Conservation (phyloP, 176 grass and related monocot species). For the Cenchrus fungigraminus region DNA sequence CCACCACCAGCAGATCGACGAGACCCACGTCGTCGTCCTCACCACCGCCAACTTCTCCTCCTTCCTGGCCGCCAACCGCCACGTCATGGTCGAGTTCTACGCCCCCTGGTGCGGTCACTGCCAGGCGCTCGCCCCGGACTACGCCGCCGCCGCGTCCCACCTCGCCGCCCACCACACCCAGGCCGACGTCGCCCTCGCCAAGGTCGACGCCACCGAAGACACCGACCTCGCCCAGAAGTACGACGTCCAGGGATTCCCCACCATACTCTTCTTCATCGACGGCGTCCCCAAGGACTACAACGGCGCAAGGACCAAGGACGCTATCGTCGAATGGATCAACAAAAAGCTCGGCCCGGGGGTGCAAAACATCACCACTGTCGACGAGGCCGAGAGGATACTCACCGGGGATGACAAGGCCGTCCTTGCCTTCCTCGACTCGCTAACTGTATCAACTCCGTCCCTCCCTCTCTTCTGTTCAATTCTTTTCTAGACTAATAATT, state of each 20-base stretch:
- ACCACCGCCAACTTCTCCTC: slow-evolving; percentile 76
- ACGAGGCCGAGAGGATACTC: slow-evolving; percentile 75
- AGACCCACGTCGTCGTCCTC: slow-evolving; percentile 72
- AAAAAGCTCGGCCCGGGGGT: slow-evolving; percentile 93
- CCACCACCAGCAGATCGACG: slow-evolving; percentile 47
- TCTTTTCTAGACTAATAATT: too few relatives aligned
- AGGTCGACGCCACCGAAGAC: slow-evolving; percentile 91
- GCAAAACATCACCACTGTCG: slow-evolving; percentile 64
- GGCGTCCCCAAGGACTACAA: slow-evolving; percentile 72
- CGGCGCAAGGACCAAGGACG: slow-evolving; percentile 71
- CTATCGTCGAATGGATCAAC: slow-evolving; percentile 82
- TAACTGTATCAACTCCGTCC: slow-evolving; percentile 45
- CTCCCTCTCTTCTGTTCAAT: too few relatives aligned
- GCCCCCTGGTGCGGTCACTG: slow-evolving; percentile 96
- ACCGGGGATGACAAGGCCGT: slow-evolving; percentile 66
- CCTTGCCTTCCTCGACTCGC: slow-evolving; percentile 64
- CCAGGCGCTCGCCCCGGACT: slow-evolving; percentile 79
- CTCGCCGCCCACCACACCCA: slow-evolving; percentile 41
- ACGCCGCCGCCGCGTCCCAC: slow-evolving; percentile 65
- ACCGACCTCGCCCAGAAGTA: slow-evolving; percentile 75
- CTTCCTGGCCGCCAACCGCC: slow-evolving; percentile 55
- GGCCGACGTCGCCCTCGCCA: slow-evolving; percentile 71
- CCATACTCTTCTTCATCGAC: slow-evolving; percentile 84
- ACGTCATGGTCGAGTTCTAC: slow-evolving; percentile 98
- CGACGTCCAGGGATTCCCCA: slow-evolving; percentile 90